phyloP scores from a whole-genome alignment of 139 green algal genomes.

The Micromonas commoda region DNA sequence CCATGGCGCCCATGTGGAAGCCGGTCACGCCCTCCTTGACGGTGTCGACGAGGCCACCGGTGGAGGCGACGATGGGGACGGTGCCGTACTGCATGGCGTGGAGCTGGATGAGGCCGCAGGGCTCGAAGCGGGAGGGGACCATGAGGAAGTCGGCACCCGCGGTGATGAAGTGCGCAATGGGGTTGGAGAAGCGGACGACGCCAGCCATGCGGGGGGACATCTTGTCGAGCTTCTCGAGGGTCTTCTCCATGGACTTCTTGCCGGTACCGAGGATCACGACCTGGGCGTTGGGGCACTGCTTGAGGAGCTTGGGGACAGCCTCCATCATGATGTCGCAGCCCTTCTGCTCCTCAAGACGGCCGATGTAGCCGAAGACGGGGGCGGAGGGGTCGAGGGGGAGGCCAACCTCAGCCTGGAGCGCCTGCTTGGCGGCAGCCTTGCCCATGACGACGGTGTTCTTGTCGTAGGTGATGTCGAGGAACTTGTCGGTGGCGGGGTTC shows the following conservation, averaged over 20 bases:
- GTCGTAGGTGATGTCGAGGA: slow-evolving; percentile 88
- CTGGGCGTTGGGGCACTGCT: slow-evolving; percentile 44
- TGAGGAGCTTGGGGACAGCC: slow-evolving; percentile 70
- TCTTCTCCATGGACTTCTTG: slow-evolving; percentile 77
- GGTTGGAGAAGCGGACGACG: slow-evolving; percentile 86
- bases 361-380: slow-evolving; percentile 88
- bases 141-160: slow-evolving; percentile 95
- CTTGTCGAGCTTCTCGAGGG: slow-evolving; percentile 68
- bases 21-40: slow-evolving; percentile 96
- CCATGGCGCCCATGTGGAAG: slow-evolving; percentile 88
- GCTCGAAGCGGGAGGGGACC: slow-evolving; percentile 95
- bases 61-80: slow-evolving; percentile 89
- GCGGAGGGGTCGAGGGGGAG: slow-evolving; percentile 65
- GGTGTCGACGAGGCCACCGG: slow-evolving; percentile 95
- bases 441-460: slow-evolving; percentile 58
- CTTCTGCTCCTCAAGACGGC: slow-evolving; percentile 96
- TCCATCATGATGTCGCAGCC: slow-evolving; percentile 92
- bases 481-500: slow-evolving; percentile 91
- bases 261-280: slow-evolving; percentile 90
- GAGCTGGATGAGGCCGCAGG: slow-evolving; percentile 95
- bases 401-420: slow-evolving; percentile 68
- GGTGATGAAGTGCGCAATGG: slow-evolving; percentile 90
- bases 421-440: slow-evolving; percentile 86
- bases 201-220: slow-evolving; percentile 64
- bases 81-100: slow-evolving; percentile 72